A percentile compares a stretch with the other conserved stretches of the same genome.
Conservation (phyloP, 1,284 basidiomycete genomes). For the Stereum hirsutum region DNA sequence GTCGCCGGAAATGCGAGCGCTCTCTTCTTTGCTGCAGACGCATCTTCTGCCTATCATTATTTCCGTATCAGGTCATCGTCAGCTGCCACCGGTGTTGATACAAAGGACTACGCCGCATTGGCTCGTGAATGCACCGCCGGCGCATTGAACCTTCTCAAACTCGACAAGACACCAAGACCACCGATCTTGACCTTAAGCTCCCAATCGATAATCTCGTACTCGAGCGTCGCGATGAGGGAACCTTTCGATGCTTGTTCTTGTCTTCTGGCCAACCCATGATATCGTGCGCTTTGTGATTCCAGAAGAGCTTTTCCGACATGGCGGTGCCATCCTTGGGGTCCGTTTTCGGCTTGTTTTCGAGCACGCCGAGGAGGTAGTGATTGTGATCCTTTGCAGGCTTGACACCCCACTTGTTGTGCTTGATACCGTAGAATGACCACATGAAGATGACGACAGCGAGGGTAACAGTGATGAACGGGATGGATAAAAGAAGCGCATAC, state of each 20-base stretch:
- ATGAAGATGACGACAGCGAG: constrained; percentile 82
- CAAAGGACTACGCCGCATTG: too few species aligned
- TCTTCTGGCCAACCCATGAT: constrained; percentile 92
- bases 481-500: constrained; percentile 73
- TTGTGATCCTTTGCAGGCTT: constrained; percentile 56
- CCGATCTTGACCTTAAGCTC: constrained; percentile 95
- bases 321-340: constrained; percentile 44
- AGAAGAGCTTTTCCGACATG: constrained; percentile 57
- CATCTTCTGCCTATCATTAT: too few species aligned
- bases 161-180: constrained; percentile 93
- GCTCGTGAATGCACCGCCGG: too few species aligned
- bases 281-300: constrained; percentile 43
- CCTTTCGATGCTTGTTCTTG: constrained; percentile 80
- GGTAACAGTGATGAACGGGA: constrained; percentile 78
- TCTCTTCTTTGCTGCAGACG: constrained; percentile 35
- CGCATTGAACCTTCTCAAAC: too few species aligned
- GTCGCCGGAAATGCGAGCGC: constrained; percentile 41
- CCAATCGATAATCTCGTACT: constrained; percentile 95
- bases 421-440: constrained; percentile 94
- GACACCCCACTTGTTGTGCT: constrained; percentile 85
- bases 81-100: too few species aligned
- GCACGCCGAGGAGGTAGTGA: constrained; percentile 61
- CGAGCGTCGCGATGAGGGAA: constrained; percentile 84
- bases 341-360: constrained; percentile 57
- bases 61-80: too few species aligned